Base-by-base conservation (phyloP, 2,329 filamentous ascomycete genomes). In the Aspergillus sp. region DNA sequence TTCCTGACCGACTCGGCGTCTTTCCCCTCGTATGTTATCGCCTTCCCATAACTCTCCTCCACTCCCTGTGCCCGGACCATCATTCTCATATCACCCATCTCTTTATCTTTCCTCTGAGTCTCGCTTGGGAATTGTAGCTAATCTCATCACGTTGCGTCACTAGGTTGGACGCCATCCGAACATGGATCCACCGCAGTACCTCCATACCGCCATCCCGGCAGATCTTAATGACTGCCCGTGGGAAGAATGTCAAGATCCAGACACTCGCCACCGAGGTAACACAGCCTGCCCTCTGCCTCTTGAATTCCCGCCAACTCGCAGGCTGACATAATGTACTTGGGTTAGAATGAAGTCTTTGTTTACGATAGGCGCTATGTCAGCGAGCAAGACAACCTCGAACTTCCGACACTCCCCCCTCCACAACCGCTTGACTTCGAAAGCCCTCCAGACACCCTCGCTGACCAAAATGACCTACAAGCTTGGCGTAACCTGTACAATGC, bases 401-500 rank as follows among this genome's bases (percentile, higher is more conserved):
- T 83, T 56, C 65, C 76, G 65, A 64, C 69, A 47, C 74, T 79
- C 45, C 76, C 81, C 47, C 60, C 87, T 73, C 78, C 80, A 6
- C 76, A 79, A 49, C 72, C 82, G 41, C 83, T 86, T 56, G 77
- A 79, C 52, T 85, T 90, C 26, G 73, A 78, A 17, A 75, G 77
- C 24, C 78, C 82, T 38, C 94, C 94, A n/a, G 91, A 95, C 70
- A 87, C 85, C 40, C 87, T 95, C 60, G 80, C 86, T 41, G 85
- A 92, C 65, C 86, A 90, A 56, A 89, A 87, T 55, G 87, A 91
- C 56, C 79, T 96, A 50, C 80, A 86, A 64, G 87, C 91, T 82
- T 99, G 94, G 93, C 89, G 90, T 68, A 83, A 86, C 42, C 79
- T 97, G 19, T 96, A 94, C 77, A 87, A 86, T 69, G 82, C 86